Evolutionary conservation across 1,284 basidiomycete species (phyloP).

Genomic region (Ustilago shanxiensis): DNA sequence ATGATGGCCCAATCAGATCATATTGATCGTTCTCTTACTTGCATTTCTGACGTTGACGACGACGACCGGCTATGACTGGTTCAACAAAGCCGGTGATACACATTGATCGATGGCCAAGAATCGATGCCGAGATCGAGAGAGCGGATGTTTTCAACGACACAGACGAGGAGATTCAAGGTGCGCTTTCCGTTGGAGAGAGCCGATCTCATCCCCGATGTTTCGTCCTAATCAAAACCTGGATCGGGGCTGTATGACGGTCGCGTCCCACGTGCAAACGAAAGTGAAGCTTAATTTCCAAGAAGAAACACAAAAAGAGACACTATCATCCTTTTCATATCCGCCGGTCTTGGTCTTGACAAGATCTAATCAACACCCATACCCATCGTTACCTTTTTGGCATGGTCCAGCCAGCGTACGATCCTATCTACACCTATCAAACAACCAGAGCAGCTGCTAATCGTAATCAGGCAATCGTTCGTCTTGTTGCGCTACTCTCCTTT

Average conservation of each 20-base stretch:
- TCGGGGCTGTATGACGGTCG: no score
- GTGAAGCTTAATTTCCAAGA: neutral
- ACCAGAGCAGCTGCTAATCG: constrained; percentile 24
- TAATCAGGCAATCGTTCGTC: constrained; percentile 31
- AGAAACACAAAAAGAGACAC: neutral
- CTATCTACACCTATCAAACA: constrained; percentile 36
- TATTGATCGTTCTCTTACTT: neutral
- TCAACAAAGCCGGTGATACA: no score
- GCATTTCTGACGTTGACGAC: neutral
- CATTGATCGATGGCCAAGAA: neutral
- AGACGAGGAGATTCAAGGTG: no score
- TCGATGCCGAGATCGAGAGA: no score
- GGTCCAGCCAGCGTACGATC: constrained; percentile 29
- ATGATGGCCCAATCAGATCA: neutral
- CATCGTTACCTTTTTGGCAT: constrained; percentile 9
- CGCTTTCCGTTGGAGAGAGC: no score
- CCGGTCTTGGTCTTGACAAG: no score
- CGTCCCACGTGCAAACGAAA: no score
- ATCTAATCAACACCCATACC: neutral
- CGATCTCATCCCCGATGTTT: no score
- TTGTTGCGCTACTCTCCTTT: constrained; percentile 29
- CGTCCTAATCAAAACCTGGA: no score
- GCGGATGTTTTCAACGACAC: no score
- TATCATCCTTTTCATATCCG: neutral
- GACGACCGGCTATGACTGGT: neutral